Percentiles rank a stretch among this genome's conserved stretches.
Evolutionary conservation across 306 rosid genomes (phyloP).

Genomic region (Cicer chorassanicum): DNA sequence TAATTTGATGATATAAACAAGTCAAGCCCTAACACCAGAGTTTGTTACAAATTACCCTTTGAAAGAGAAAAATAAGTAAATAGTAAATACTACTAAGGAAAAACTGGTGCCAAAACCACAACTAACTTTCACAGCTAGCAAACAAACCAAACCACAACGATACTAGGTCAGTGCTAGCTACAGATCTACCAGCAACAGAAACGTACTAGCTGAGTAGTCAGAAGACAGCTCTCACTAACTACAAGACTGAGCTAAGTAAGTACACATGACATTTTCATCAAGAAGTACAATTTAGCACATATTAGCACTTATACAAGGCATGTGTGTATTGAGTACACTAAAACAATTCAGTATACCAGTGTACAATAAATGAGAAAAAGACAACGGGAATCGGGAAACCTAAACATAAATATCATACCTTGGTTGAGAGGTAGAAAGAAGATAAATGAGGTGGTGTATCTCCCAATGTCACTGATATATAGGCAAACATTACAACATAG

Average conservation of each 20-base stretch:
- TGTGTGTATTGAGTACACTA: conserved; percentile 14
- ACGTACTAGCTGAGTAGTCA: conserved; percentile 12
- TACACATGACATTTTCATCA: conserved; percentile 18
- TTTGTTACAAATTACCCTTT: no score
- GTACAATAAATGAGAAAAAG: conserved; percentile 13
- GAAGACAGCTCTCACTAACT: conserved; percentile 4
- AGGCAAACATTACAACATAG: conserved; percentile 95
- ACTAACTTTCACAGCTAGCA: no score
- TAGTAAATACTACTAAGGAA: no score
- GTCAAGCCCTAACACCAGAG: no score
- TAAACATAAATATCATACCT: conserved; percentile 58
- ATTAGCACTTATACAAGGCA: conserved; percentile 24
- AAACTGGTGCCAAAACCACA: no score
- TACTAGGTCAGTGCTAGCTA: no score
- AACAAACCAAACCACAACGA: no score
- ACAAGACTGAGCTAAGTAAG: neutral
- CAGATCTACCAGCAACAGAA: conserved; percentile 1
- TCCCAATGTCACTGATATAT: conserved; percentile 89
- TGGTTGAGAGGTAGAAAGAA: conserved; percentile 82
- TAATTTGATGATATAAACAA: no score
- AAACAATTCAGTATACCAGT: conserved; percentile 2
- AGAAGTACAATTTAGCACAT: conserved; percentile 23
- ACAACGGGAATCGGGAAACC: conserved; percentile 11
- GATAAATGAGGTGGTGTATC: conserved; percentile 63
- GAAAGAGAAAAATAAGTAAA: no score